These are phyloP conservation scores for Paecilomyces sp. DNA, from an alignment of 2,329 filamentous ascomycete genomes.

Conservation along the genomic window DNA sequence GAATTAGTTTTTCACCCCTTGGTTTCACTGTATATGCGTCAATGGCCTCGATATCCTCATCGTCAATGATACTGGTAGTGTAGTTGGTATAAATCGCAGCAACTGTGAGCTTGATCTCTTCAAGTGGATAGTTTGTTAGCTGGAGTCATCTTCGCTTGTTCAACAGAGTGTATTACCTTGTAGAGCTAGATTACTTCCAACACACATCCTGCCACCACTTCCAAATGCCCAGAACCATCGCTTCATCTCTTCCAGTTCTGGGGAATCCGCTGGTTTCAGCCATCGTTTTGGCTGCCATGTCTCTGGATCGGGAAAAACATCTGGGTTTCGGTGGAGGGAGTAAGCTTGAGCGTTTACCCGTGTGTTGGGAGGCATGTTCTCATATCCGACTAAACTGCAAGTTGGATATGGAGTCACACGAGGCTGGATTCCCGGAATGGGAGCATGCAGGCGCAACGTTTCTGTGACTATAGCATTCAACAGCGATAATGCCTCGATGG, in stretches of 20 bases:
- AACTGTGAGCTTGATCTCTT: conserved; percentile 66
- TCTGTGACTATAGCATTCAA: conserved; percentile 55
- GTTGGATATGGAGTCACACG: conserved; percentile 41
- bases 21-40: conserved; percentile 60
- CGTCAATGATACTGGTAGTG: conserved; percentile 53
- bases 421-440: conserved; percentile 57
- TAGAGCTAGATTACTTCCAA: conserved; percentile 42
- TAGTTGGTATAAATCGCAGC: conserved; percentile 66
- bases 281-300: conserved; percentile 43
- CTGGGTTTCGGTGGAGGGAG: conserved; percentile 44
- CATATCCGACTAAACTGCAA: conserved; percentile 31
- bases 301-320: conserved; percentile 43
- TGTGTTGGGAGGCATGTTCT: conserved; percentile 35
- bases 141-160: neutral
- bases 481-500: conserved; percentile 45
- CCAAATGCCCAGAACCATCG: conserved; percentile 48
- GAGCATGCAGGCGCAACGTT: conserved; percentile 53
- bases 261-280: conserved; percentile 33
- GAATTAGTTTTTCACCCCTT: conserved; percentile 49
- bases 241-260: conserved; percentile 35
- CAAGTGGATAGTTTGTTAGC: conserved; percentile 6
- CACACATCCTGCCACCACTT: conserved; percentile 44
- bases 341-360: conserved; percentile 44
- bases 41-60: conserved; percentile 56
- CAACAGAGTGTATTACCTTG: conserved; percentile 27